Evolutionary conservation across 106 monocot genomes (phyloP).

Genomic region (Platanthera guangdongensis): DNA sequence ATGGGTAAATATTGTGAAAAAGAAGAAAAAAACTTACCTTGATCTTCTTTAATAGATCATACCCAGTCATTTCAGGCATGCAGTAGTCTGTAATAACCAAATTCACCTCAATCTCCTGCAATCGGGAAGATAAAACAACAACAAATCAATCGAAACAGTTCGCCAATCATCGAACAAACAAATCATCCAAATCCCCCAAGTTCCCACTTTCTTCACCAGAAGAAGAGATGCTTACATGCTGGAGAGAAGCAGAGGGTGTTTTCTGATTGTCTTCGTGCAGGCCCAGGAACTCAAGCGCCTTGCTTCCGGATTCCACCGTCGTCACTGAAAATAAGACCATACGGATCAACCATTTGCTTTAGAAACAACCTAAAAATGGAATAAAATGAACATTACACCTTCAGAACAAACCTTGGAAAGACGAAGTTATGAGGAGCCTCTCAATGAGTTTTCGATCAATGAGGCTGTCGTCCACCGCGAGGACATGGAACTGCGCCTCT

Average conservation of each 20-base stretch:
- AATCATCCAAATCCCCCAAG: neutral
- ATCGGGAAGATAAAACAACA: neutral
- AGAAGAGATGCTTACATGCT: neutral
- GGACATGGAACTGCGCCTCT: slow-evolving; percentile 35
- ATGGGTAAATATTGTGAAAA: neutral
- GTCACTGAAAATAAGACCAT: slow-evolving; percentile 25
- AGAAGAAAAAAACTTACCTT: slow-evolving; percentile 22
- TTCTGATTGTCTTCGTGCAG: slow-evolving; percentile 9
- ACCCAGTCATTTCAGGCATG: slow-evolving; percentile 64
- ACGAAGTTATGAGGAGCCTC: slow-evolving; percentile 43
- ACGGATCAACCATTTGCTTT: no score
- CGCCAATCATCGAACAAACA: neutral
- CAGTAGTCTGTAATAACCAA: slow-evolving; percentile 48
- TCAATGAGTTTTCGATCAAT: slow-evolving; percentile 52
- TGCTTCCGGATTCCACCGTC: slow-evolving; percentile 49
- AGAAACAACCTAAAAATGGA: neutral
- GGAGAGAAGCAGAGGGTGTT: neutral
- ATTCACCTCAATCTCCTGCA: slow-evolving; percentile 39
- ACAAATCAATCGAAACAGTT: neutral
- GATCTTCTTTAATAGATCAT: slow-evolving; percentile 55
- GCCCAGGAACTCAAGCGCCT: slow-evolving; percentile 42
- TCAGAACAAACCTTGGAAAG: slow-evolving; percentile 29
- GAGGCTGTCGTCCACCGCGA: slow-evolving; percentile 60
- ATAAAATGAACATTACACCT: neutral
- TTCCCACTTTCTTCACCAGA: neutral